phyloP scores from a whole-genome alignment of 2,329 filamentous ascomycete species.

The Cytospora mali region DNA sequence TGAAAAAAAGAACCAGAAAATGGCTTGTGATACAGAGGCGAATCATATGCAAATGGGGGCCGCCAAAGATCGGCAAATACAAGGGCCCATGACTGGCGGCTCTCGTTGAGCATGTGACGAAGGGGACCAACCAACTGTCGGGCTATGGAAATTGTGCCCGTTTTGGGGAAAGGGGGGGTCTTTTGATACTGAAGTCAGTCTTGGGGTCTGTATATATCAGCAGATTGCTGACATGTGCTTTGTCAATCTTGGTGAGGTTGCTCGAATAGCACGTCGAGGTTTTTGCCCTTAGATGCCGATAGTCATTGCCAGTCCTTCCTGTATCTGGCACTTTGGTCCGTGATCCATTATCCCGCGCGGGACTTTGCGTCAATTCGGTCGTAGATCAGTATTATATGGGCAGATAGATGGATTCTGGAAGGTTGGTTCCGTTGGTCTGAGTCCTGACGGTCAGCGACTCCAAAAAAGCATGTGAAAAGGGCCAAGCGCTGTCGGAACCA shows the following conservation, averaged over 20 bases:
- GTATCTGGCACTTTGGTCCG: background rate
- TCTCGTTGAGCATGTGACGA: conserved; percentile 27
- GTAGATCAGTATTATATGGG: background rate
- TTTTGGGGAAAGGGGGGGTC: conserved; percentile 5
- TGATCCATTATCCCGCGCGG: background rate
- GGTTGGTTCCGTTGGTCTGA: background rate
- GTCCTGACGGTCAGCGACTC: background rate
- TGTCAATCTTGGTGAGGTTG: too few relatives aligned
- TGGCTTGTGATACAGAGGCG: conserved; percentile 27
- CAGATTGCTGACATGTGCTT: background rate
- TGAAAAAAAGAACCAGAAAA: conserved; percentile 8
- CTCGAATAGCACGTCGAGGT: background rate
- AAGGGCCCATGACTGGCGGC: conserved; percentile 21
- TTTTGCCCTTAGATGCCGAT: background rate
- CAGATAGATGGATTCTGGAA: background rate
- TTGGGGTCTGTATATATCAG: background rate
- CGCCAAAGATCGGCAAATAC: conserved; percentile 2
- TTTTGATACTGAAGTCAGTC: background rate
- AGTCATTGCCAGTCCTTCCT: background rate
- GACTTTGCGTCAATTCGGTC: background rate
- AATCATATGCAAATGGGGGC: conserved; percentile 22
- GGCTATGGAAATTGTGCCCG: background rate
- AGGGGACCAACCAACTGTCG: conserved; percentile 1
- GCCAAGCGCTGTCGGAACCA: background rate
- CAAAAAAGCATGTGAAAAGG: background rate